phyloP scores from a whole-genome alignment of 1,284 basidiomycete genomes.

The Malassezia dermatis region DNA sequence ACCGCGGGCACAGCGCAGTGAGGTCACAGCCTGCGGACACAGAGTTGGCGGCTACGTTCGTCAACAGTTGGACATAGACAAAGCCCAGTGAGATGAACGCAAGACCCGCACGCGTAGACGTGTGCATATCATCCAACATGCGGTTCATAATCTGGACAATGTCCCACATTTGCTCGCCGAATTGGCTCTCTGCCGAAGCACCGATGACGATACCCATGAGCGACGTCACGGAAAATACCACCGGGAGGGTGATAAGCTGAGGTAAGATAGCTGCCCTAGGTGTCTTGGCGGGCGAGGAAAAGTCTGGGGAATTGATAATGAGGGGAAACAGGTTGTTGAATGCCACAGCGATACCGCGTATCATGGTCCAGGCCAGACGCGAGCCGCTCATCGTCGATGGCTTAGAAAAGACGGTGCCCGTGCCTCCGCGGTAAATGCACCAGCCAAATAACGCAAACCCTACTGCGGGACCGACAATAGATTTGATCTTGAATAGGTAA shows the following conservation, averaged over 20 bases:
- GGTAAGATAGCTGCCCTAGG: conserved; percentile 22
- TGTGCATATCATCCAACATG: conserved; percentile 59
- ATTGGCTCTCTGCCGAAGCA: conserved; percentile 1
- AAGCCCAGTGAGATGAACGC: conserved; percentile 62
- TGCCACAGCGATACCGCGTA: not conserved
- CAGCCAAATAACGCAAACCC: conserved; percentile 5
- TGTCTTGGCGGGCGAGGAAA: conserved; percentile 28
- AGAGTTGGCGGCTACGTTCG: conserved; percentile 67
- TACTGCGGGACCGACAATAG: not conserved
- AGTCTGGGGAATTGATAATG: conserved; percentile 32
- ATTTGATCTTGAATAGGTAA: conserved; percentile 2
- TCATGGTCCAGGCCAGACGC: conserved; percentile 50
- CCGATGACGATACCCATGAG: conserved; percentile 76
- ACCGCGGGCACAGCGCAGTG: conserved; percentile 63
- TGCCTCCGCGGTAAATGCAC: not conserved
- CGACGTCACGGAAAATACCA: conserved; percentile 65
- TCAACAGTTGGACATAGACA: conserved; percentile 59
- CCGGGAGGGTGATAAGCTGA: conserved; percentile 55
- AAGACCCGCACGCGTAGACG: conserved; percentile 54
- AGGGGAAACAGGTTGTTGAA: conserved; percentile 19
- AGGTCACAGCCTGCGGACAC: conserved; percentile 75
- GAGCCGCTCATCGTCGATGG: not conserved
- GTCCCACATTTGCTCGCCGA: conserved; percentile 6
- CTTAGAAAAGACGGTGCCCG: not conserved
- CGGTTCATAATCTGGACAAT: conserved; percentile 51